Conservation (phyloP, 805 yeast genomes). For the Vanderwaltozyma polyspora region DNA sequence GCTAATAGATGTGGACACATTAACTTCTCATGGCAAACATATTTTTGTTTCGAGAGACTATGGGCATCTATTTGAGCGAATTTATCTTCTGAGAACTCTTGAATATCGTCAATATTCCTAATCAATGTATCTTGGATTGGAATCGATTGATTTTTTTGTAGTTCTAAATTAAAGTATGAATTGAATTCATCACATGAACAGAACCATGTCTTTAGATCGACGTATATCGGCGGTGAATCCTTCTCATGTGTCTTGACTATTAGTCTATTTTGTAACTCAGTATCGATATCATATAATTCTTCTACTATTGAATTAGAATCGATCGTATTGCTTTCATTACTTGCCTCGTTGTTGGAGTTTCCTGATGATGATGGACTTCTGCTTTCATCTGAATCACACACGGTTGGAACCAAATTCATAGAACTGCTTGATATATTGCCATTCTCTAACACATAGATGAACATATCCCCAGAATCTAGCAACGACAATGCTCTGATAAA, state of each 20-base stretch:
- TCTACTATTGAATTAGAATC: not conserved
- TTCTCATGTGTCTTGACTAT: conserved; percentile 16
- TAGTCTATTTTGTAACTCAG: conserved; percentile 9
- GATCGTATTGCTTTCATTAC: not conserved
- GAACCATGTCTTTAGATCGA: conserved; percentile 23
- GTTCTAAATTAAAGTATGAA: conserved; percentile 6
- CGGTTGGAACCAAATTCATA: not conserved
- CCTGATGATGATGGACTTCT: not conserved
- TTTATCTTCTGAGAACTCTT: conserved; percentile 17
- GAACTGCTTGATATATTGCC: not conserved
- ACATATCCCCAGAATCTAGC: conserved; percentile 25
- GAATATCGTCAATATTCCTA: conserved; percentile 11
- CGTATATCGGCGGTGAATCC: conserved; percentile 15
- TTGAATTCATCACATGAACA: conserved; percentile 27
- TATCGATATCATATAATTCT: conserved; percentile 7
- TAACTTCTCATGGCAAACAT: conserved; percentile 15
- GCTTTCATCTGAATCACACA: not conserved
- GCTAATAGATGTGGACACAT: conserved; percentile 27
- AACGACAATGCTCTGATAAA: conserved; percentile 26
- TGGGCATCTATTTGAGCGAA: conserved; percentile 21
- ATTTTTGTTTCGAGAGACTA: conserved; percentile 19
- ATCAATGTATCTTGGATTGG: conserved; percentile 2
- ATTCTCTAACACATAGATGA: conserved; percentile 19
- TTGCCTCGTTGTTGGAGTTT: not conserved
- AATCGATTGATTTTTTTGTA: not conserved